phyloP scores from a whole-genome alignment of 305 asterid species.

The Rubia tinctorum region DNA sequence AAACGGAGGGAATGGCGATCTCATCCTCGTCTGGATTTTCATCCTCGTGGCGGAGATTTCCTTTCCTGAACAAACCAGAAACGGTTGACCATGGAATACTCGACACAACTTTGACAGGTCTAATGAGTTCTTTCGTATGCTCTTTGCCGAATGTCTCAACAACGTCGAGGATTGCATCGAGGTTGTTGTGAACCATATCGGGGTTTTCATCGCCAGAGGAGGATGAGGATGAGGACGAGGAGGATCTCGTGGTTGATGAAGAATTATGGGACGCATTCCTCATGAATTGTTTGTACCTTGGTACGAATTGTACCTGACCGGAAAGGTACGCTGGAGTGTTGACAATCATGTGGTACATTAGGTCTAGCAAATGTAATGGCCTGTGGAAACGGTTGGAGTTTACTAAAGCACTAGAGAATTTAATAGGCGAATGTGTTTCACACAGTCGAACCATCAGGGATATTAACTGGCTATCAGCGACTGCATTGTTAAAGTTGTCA shows the following conservation, averaged over 20 bases:
- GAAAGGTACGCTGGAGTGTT: slow-evolving; percentile 13
- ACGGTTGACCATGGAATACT: slow-evolving; percentile 36
- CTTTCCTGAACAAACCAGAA: slow-evolving; percentile 26
- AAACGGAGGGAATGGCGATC: slow-evolving; percentile 47
- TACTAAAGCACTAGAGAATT: slow-evolving; percentile 8
- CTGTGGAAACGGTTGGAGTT: neutral
- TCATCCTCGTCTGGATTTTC: slow-evolving; percentile 20
- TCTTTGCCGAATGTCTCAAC: slow-evolving; percentile 19
- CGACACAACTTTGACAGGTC: slow-evolving; percentile 21
- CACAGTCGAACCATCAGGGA: slow-evolving; percentile 21
- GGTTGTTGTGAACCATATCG: slow-evolving; percentile 1
- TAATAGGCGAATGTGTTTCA: slow-evolving; percentile 35
- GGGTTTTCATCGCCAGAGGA: slow-evolving; percentile 1
- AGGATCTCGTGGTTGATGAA: neutral
- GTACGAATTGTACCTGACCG: neutral
- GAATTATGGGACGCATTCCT: neutral
- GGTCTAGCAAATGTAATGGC: slow-evolving; percentile 37
- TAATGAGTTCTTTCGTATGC: slow-evolving; percentile 14
- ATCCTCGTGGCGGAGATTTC: slow-evolving; percentile 6
- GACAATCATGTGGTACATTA: slow-evolving; percentile 37
- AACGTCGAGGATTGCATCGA: slow-evolving; percentile 21
- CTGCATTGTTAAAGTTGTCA: neutral
- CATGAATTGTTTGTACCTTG: neutral
- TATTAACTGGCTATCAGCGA: slow-evolving; percentile 8
- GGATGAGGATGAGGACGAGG: slow-evolving; percentile 2